Conservation (phyloP, 2,329 filamentous ascomycete genomes). For the Coleophoma crateriformis region DNA sequence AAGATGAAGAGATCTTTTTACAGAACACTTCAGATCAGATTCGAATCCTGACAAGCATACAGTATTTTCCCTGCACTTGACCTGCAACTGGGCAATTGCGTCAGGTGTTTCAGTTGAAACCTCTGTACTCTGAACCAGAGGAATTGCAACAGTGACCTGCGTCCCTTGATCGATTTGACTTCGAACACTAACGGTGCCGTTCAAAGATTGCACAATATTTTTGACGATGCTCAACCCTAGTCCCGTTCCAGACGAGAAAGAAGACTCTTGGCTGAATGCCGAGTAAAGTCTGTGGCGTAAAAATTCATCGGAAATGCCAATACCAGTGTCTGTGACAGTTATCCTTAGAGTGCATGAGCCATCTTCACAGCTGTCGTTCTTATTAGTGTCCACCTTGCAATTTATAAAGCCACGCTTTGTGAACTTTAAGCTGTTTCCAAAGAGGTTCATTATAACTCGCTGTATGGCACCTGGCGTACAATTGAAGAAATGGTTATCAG, state of each 20-base stretch:
- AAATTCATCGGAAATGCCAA: slow-evolving; percentile 57
- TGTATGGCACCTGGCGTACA: slow-evolving; percentile 45
- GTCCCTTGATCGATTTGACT: slow-evolving; percentile 47
- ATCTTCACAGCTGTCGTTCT: neutral
- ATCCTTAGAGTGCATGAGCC: slow-evolving; percentile 18
- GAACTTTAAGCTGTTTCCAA: slow-evolving; percentile 56
- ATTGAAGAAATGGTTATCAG: slow-evolving; percentile 24
- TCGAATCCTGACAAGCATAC: slow-evolving; percentile 1
- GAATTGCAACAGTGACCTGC: slow-evolving; percentile 37
- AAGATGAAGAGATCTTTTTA: neutral
- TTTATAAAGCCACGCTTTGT: slow-evolving; percentile 43
- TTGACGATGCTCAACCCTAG: slow-evolving; percentile 57
- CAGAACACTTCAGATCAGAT: slow-evolving; percentile 41
- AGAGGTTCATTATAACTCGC: slow-evolving; percentile 50
- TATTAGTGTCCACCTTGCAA: slow-evolving; percentile 18
- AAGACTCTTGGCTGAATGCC: slow-evolving; percentile 56
- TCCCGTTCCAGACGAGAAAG: slow-evolving; percentile 46
- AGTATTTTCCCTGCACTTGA: neutral
- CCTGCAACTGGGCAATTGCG: neutral
- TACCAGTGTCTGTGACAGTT: slow-evolving; percentile 53
- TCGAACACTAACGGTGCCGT: slow-evolving; percentile 51
- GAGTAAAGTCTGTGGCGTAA: slow-evolving; percentile 52
- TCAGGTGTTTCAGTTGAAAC: neutral
- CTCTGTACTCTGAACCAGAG: neutral
- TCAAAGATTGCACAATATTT: slow-evolving; percentile 49